Percentiles rank a stretch among this genome's conserved stretches.
Conservation (phyloP, 352 stramenopile species). For the Phytophthora pluvialis region DNA sequence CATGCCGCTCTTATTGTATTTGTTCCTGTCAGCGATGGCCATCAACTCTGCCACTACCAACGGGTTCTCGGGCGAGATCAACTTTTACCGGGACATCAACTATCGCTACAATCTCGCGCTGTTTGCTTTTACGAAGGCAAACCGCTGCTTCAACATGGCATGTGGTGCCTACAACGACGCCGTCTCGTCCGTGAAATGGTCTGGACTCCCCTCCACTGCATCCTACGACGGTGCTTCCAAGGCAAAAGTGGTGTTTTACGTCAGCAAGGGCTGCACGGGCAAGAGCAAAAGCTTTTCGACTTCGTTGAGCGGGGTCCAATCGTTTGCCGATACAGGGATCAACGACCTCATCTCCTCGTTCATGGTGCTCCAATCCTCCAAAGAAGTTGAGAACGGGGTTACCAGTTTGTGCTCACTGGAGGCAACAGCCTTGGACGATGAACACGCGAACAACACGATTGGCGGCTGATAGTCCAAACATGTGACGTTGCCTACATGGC, state of each 20-base stretch:
- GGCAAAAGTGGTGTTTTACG: constrained; percentile 23
- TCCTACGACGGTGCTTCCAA: constrained; percentile 11
- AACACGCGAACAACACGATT: not conserved
- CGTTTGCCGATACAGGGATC: constrained; percentile 16
- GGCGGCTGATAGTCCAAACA: not conserved
- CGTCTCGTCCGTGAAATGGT: constrained; percentile 30
- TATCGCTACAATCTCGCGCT: constrained; percentile 11
- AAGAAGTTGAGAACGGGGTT: constrained; percentile 11
- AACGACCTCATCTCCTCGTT: constrained; percentile 24
- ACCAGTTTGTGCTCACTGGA: constrained; percentile 11
- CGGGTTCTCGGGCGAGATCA: constrained; percentile 13
- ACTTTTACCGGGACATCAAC: constrained; percentile 25
- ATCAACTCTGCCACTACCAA: not conserved
- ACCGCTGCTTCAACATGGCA: constrained; percentile 28
- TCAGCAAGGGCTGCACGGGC: constrained; percentile 12
- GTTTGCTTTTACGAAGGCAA: constrained; percentile 17
- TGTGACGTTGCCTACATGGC: too few species aligned
- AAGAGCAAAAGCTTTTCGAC: constrained; percentile 20
- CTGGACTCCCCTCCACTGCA: constrained; percentile 7
- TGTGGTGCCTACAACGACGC: constrained; percentile 16
- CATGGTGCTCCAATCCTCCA: constrained; percentile 25
- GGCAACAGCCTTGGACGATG: not conserved
- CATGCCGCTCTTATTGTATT: not conserved
- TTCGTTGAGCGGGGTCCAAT: not conserved
- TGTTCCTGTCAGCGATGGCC: not conserved